phyloP scores from a whole-genome alignment of 768 basidiomycete species.

The Lyophyllum decastes region DNA sequence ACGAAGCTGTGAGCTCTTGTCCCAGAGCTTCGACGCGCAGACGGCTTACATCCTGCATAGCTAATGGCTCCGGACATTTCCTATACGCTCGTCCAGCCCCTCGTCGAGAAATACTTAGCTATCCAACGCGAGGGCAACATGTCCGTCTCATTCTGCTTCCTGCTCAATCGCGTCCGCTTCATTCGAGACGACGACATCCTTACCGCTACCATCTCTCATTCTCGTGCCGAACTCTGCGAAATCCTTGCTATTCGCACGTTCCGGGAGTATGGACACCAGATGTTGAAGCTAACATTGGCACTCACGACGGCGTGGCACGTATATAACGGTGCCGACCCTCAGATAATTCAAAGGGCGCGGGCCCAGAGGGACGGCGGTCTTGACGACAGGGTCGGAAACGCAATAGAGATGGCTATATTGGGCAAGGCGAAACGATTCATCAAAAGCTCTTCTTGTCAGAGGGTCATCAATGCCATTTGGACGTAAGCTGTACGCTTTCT shows the following conservation, averaged over 20 bases:
- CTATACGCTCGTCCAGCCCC: conserved; percentile 85
- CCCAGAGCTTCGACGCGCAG: neutral
- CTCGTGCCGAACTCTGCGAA: conserved; percentile 86
- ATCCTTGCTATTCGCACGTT: conserved; percentile 83
- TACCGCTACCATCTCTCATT: conserved; percentile 66
- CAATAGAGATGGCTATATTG: conserved; percentile 90
- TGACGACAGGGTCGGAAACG: conserved; percentile 85
- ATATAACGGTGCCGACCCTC: conserved; percentile 71
- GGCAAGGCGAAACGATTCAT: conserved; percentile 88
- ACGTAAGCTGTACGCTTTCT: conserved; percentile 42
- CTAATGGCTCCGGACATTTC: conserved; percentile 85
- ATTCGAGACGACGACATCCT: conserved; percentile 73
- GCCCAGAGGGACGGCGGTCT: conserved; percentile 70
- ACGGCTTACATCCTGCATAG: conserved; percentile 34
- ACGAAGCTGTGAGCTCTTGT: conserved; percentile 64
- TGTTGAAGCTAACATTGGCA: conserved; percentile 68
- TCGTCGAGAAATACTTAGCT: conserved; percentile 82
- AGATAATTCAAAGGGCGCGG: conserved; percentile 56
- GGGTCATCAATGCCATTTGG: conserved; percentile 86
- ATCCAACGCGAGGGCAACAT: conserved; percentile 77
- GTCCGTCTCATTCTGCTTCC: conserved; percentile 84
- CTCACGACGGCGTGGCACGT: conserved; percentile 82
- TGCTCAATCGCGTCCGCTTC: conserved; percentile 87
- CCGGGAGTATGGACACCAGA: conserved; percentile 66
- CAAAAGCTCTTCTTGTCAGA: conserved; percentile 86